Percentiles rank a stretch among this genome's conserved stretches.
Evolutionary conservation across 805 yeast genomes (phyloP).

Genomic region (Metschnikowia orientalis): DNA sequence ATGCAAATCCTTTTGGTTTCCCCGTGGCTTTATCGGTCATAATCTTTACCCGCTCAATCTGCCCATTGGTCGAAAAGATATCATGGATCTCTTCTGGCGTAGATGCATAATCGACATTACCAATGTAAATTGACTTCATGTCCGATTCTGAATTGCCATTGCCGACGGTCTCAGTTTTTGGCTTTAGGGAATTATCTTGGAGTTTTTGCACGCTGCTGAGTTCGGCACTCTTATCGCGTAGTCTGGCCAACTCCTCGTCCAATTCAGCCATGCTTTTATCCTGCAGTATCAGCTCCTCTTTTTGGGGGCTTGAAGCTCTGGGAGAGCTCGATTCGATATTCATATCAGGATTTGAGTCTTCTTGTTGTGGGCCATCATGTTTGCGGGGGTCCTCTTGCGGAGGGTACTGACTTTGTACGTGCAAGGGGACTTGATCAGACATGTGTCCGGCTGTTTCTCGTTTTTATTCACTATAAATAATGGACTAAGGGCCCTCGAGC

Average conservation of each 20-base stretch:
- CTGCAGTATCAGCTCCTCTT: too few relatives aligned
- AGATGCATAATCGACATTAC: conserved; percentile 77
- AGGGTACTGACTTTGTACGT: too few relatives aligned
- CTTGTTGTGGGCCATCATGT: too few relatives aligned
- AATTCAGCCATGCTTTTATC: conserved; percentile 49
- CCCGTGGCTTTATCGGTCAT: conserved; percentile 70
- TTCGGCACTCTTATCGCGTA: conserved; percentile 53
- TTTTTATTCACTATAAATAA: too few relatives aligned
- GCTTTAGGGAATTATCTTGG: background rate
- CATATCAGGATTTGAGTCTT: too few relatives aligned
- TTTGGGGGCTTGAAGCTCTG: too few relatives aligned
- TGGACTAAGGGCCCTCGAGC: too few relatives aligned
- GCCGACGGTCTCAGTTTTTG: conserved; percentile 30
- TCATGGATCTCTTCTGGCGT: conserved; percentile 77
- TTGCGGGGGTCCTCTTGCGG: too few relatives aligned
- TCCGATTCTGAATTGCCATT: conserved; percentile 48
- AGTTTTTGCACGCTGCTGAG: conserved; percentile 11
- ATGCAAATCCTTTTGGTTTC: conserved; percentile 83
- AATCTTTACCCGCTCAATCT: conserved; percentile 76
- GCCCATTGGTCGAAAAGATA: conserved; percentile 66
- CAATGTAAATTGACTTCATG: conserved; percentile 72
- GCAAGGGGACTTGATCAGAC: too few relatives aligned
- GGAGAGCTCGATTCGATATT: too few relatives aligned
- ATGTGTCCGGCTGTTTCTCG: too few relatives aligned
- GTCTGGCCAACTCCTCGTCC: conserved; percentile 59